Evolutionary conservation across 2,329 filamentous ascomycete genomes (phyloP).

Genomic region (Penicillium olsonii): DNA sequence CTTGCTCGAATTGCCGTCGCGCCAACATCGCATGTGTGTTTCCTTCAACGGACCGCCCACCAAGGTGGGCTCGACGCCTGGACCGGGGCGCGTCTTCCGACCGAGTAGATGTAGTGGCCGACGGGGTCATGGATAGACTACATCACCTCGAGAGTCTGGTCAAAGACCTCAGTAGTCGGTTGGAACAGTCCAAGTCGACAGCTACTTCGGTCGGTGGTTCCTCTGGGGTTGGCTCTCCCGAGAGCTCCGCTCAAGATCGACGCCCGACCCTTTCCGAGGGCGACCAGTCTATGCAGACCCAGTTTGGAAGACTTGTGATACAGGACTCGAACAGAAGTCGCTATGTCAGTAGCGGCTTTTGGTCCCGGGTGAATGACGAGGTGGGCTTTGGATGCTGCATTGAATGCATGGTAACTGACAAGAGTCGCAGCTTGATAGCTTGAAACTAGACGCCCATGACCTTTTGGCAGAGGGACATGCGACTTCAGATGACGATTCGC

Average conservation of each 20-base stretch:
- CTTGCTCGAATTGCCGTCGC: constrained; percentile 59
- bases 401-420: neutral
- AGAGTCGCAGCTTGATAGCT: constrained; percentile 15
- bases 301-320: constrained; percentile 53
- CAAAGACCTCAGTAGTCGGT: constrained; percentile 51
- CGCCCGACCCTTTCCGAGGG: constrained; percentile 15
- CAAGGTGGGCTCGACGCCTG: constrained; percentile 57
- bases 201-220: constrained; percentile 28
- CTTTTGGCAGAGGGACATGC: constrained; percentile 39
- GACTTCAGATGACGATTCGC: constrained; percentile 35
- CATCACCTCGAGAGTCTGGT: constrained; percentile 54
- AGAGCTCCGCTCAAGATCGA: constrained; percentile 17
- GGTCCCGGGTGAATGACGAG: constrained; percentile 59
- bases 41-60: constrained; percentile 53
- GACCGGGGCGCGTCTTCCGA: constrained; percentile 34
- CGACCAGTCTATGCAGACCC: constrained; percentile 34
- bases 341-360: constrained; percentile 57
- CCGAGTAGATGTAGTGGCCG: constrained; percentile 30
- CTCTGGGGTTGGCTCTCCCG: constrained; percentile 31
- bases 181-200: constrained; percentile 46
- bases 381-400: constrained; percentile 26
- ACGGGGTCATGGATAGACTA: constrained; percentile 53
- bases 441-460: constrained; percentile 25
- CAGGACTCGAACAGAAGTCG: constrained; percentile 46
- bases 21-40: constrained; percentile 56